Evolutionary conservation across 2,329 filamentous ascomycete species (phyloP), one percentile per base, ranked within the genome.

Genomic region (Botrytis pseudocinerea): DNA sequence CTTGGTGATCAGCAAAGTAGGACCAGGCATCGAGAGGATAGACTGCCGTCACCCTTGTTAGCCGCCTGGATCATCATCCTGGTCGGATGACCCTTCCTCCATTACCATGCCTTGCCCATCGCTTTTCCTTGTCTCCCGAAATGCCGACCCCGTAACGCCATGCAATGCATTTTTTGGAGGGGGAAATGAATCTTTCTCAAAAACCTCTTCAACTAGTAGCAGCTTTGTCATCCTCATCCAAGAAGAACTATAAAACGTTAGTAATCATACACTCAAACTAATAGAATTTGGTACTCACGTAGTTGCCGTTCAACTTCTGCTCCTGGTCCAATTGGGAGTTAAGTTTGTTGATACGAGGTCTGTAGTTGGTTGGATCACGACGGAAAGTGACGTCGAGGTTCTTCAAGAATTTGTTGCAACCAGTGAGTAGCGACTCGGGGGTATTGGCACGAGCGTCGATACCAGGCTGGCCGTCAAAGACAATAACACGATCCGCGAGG

Each of bases 361-460:
- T 92, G 89, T 90, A 99, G 81, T 96, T 97, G 85, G 92, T 94
- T 76, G 97, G 96, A 81, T 99, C 96, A 82, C 97, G 94, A 80
- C 96, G 93, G 92, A 99, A 99, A 68, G 96, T 98, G 79, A 99
- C 96, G 80, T 99, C 94, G 76, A 99, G 87, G 84, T 94, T 98
- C 89, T 97, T 93, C 83, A 99, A 85, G 89, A 99, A 99, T 75
- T 87, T 89, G 87, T 99, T 99, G 89, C 96, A 99, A 74, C 96
- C 80, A 59, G 94, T 97, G 79, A 98, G 89, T 71, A 99, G 88
- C 61, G 93, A 97, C 85, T 99, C 94, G 51, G 97, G 96, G 69
- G 87, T 87, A 83, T 97, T 97, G 78, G 96, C 97, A 78, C 91
- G 93, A 71, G 96, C 89, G 78, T 97, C 87, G 78, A 97, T 88